phyloP scores from a whole-genome alignment of 2,329 filamentous ascomycete species.

The Coniella vitis region DNA sequence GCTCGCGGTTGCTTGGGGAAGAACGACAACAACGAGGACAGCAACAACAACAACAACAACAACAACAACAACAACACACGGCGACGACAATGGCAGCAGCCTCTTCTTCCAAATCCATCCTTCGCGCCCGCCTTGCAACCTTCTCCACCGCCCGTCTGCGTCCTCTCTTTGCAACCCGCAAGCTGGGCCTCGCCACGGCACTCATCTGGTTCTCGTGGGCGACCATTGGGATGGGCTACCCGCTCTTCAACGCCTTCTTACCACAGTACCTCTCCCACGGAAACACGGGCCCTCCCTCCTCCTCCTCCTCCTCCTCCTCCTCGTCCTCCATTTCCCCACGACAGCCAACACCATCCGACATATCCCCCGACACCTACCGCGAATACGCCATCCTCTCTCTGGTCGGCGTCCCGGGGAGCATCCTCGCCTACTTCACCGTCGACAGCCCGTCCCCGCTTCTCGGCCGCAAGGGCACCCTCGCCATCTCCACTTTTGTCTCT shows the following conservation, averaged over 20 bases:
- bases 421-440: constrained; percentile 68
- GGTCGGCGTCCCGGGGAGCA: constrained; percentile 68
- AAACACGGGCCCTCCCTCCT: too few relatives aligned
- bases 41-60: constrained; percentile 9
- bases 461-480: constrained; percentile 67
- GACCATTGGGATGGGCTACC: constrained; percentile 79
- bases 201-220: constrained; percentile 76
- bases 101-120: constrained; percentile 31
- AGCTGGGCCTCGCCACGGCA: constrained; percentile 42
- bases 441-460: constrained; percentile 54
- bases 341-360: constrained; percentile 14
- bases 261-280: constrained; percentile 72
- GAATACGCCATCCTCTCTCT: constrained; percentile 78
- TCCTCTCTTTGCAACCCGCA: constrained; percentile 55
- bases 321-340: too few relatives aligned
- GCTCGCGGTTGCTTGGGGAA: background rate
- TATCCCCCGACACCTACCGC: constrained; percentile 56
- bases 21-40: background rate
- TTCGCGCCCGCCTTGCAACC: constrained; percentile 53
- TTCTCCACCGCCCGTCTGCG: constrained; percentile 63
- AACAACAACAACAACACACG: background rate
- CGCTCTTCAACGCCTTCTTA: constrained; percentile 85
- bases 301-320: background rate
- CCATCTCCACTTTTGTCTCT: constrained; percentile 58
- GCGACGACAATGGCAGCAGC: constrained; percentile 6